A percentile compares a stretch with the other conserved stretches of the same genome.
Evolutionary conservation across 768 basidiomycete genomes (phyloP).

Genomic region (Amanita polypyramis): DNA sequence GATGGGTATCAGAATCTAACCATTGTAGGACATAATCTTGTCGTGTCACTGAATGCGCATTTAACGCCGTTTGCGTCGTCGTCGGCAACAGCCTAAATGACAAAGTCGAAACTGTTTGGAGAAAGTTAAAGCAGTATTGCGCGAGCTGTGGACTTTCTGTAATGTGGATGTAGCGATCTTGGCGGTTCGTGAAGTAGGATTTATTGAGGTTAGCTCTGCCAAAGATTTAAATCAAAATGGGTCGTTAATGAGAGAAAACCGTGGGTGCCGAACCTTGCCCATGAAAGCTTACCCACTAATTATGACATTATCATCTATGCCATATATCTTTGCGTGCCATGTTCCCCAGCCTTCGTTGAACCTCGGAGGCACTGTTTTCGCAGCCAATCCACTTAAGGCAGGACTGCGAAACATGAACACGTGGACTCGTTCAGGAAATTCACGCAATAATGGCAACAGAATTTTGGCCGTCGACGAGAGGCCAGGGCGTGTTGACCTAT

Average conservation of each 20-base stretch:
- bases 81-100: conserved; percentile 49
- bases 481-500: conserved; percentile 70
- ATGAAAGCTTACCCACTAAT: conserved; percentile 69
- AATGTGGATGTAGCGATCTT: conserved; percentile 89
- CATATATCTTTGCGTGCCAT: conserved; percentile 97
- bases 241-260: background rate
- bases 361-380: conserved; percentile 74
- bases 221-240: background rate
- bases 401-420: conserved; percentile 85
- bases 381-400: conserved; percentile 62
- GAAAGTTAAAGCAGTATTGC: conserved; percentile 76
- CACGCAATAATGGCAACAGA: conserved; percentile 63
- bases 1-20: conserved; percentile 55
- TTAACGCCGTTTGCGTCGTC: background rate
- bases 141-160: conserved; percentile 47
- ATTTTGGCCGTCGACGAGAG: conserved; percentile 54
- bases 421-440: conserved; percentile 63
- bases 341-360: conserved; percentile 99
- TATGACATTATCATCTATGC: conserved; percentile 85
- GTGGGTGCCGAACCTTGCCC: conserved; percentile 1
- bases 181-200: conserved; percentile 91
- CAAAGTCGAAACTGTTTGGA: conserved; percentile 55
- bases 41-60: conserved; percentile 21
- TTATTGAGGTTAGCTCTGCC: conserved; percentile 86
- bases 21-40: conserved; percentile 51